Base-by-base conservation (phyloP, 306 rosid genomes). In the Fragaria nilgerrensis region DNA sequence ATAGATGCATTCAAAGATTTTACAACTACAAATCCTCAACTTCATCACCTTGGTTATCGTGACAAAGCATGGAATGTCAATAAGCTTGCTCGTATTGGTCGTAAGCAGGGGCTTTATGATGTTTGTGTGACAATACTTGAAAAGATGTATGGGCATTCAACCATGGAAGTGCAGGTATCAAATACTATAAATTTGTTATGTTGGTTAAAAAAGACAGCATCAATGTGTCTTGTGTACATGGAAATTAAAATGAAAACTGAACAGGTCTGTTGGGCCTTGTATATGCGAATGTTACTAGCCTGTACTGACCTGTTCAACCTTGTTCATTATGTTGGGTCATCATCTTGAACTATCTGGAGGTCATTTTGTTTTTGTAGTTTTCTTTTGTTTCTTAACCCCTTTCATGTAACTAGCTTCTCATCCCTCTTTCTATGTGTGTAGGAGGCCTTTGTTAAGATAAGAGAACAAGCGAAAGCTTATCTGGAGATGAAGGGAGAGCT, bases 21-120 rank as follows among this genome's bases (percentile, higher is more conserved):
- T 63, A 75, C 81, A 39, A 19, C 84, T 76, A 87, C 98, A 67
- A 93, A 96, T 85, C 76, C 92, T 37, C 87, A 90, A 59, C 97
- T 95, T 82, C 99, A 96, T 89, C 98, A 91, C 85, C 99, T 96
- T 85, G 99, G 99, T 77, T 92, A 82, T 87, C 99, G 98, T 82
- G 99, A 96, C 87, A 96, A 93, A 88, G 99, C 99, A 44, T 96
- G 99, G 99, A 96, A 89, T 74, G 99, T 96, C 75, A 96, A 96
- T 84, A 91, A 91, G 85, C 99, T 96, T 75, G 99, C 99, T 79
- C 97, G 85, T 79, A 88, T 96, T 81, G 94, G 97, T 81, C 93
- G 97, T 70, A 92, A 88, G 83, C 99, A 96, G 83, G 99, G 99
- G 81, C 92, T 96, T 48, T 82, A 70, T 78, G 99, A 96, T 81